Evolutionary conservation across 2,329 filamentous ascomycete species (phyloP), one percentile per base, ranked within the genome.

Genomic region (Bipolaris bicolor): DNA sequence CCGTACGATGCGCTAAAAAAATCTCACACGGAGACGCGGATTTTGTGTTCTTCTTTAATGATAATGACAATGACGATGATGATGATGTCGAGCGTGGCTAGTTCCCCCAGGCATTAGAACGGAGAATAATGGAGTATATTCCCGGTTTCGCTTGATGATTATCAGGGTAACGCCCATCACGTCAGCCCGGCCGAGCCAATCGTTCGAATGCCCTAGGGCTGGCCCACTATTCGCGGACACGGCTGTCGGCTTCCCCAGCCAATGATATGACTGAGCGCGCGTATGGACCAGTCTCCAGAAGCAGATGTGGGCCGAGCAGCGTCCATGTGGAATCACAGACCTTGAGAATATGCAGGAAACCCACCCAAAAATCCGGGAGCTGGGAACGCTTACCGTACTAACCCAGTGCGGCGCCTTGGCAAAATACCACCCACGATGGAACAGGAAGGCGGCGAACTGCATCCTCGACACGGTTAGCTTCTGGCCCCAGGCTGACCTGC

Each of bases 371-470:
- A 49, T 34, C 50, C 55, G 45, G 55, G 50, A 54, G 33, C n/a
- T 57, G 45, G 55, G 39, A 54, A 55, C 55, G 50, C 50, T 57
- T 54, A 46, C 16, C 15, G 34, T 46, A 44, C 53, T 31, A 43
- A 48, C 45, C 48, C 20, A 41, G 16, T 39, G 13, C 41, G 26
- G 24, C 16, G n/a, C 20, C 49, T 57, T 53, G 54, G 44, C 54
- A 48, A 31, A 44, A 52, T 24, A 52, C 31, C 22, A n/a, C 26
- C 22, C 40, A 48, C 43, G 22, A 53, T 53, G 13, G 44, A 57
- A 57, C 5, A 37, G 49, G 54, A 57, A 53, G 49, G 49, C 54
- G n/a, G 29, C 49, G 54, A 57, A 37, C 24, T 48, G 37, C 31
- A 44, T 39, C 15, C 49, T 33, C 1, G 33, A 48, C 26, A 16